phyloP scores from a whole-genome alignment of 1,284 basidiomycete genomes.

The Bondarzewia mesenterica region DNA sequence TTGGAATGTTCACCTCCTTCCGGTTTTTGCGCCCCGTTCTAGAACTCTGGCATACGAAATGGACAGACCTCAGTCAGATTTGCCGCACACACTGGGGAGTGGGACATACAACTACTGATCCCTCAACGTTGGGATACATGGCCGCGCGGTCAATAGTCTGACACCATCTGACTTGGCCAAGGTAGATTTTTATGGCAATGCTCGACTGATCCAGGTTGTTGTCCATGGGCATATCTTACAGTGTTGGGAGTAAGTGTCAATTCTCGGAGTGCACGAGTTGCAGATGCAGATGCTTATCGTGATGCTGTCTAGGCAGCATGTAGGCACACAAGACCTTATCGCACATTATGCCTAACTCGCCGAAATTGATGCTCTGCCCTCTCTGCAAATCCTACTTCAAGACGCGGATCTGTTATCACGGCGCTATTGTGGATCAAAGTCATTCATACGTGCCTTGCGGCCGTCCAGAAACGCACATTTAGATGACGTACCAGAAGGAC shows the following conservation, averaged over 20 bases:
- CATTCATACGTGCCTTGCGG: slow-evolving; percentile 2
- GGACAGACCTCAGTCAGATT: slow-evolving; percentile 10
- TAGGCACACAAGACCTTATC: slow-evolving; percentile 3
- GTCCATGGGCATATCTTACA: background rate
- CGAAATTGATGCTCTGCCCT: background rate
- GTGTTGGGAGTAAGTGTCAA: background rate
- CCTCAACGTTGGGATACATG: slow-evolving; percentile 6
- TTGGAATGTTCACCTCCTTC: slow-evolving; percentile 4
- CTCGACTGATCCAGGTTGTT: background rate
- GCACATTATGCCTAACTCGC: background rate
- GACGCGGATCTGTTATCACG: background rate
- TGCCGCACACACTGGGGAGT: slow-evolving; percentile 3
- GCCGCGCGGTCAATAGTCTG: slow-evolving; percentile 4
- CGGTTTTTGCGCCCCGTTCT: slow-evolving; percentile 8
- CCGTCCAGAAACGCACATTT: background rate
- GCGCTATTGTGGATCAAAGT: slow-evolving; percentile 1
- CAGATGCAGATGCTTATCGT: too few species aligned
- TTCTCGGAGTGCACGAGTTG: too few species aligned
- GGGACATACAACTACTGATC: slow-evolving; percentile 2
- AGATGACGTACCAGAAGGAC: background rate
- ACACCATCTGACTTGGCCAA: slow-evolving; percentile 7
- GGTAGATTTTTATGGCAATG: slow-evolving; percentile 6
- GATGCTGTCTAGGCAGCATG: too few species aligned
- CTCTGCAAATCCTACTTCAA: background rate
- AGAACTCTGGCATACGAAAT: slow-evolving; percentile 16